Evolutionary conservation across 129 eudicot species (phyloP), one percentile per base, ranked within the genome.

Genomic region (Flaveria robusta): DNA sequence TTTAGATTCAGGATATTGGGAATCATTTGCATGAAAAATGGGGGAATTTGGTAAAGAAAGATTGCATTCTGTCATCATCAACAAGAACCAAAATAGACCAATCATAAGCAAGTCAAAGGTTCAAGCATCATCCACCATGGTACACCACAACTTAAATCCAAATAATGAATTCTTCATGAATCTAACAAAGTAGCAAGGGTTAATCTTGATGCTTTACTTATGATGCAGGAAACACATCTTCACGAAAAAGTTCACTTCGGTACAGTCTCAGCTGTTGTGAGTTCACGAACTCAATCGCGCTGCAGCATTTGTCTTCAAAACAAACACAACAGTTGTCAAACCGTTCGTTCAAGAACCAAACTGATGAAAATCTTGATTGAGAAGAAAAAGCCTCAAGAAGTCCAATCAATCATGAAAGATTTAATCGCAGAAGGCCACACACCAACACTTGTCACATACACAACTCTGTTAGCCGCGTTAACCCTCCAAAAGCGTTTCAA

Each of bases 391-490:
- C 90, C 97, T 16, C 93, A 85, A 20, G 97, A 94, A 84, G 93
- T 81, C 54, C 86, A 85, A 29, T 68, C 87, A 41, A 78, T 94
- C 66, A 89, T 94, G 82, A 85, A 85, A 82, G 89, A 80, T 81
- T 76, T 94, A 74, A 86, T 77, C 9, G 92, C 91, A 71, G 97
- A 90, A n/a, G 97, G 99, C 41, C 97, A 94, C 83, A 85, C 82
- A 66, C 99, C 97, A 27, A 88, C 88, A 75, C 96, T 94, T 41
- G 90, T 91, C 72, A 94, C 99, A 55, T 91, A 94, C 85, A 94
- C 97, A 20, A 89, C 92, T 56, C 72, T 93, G 11, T 79, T 93
- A 72, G 90, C 98, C 34, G 98, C 96, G 68, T 84, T 93, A 65
- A 93, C 93, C 2, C 72, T 82, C 27, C 93, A 90, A 76, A 91